Evolutionary conservation across 208 protist genomes (phyloP).

Genomic region (Trypanosoma cruzi): DNA sequence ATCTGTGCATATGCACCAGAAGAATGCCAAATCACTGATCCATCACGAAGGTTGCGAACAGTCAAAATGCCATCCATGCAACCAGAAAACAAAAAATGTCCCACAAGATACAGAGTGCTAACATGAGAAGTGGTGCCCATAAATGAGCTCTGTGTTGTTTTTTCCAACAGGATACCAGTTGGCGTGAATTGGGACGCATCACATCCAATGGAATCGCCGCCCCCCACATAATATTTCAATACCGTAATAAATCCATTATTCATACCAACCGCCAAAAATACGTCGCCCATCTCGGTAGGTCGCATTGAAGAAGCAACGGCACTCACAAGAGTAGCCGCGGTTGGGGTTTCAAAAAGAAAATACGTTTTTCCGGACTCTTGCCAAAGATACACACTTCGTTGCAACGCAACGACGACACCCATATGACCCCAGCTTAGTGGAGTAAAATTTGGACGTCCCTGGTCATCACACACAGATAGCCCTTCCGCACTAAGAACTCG

Average conservation of each 20-base stretch:
- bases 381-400: constrained; percentile 31
- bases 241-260: constrained; percentile 28
- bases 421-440: constrained; percentile 34
- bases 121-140: constrained; percentile 12
- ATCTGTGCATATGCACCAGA: not conserved
- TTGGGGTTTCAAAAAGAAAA: constrained; percentile 5
- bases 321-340: constrained; percentile 6
- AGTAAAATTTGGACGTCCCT: constrained; percentile 24
- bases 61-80: constrained; percentile 32
- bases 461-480: constrained; percentile 18
- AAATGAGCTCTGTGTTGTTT: constrained; percentile 2
- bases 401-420: constrained; percentile 31
- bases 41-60: constrained; percentile 29
- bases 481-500: constrained; percentile 25
- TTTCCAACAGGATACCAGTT: not conserved
- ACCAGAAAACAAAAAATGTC: constrained; percentile 30
- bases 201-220: not conserved
- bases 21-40: constrained; percentile 10
- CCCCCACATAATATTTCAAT: constrained; percentile 18
- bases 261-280: constrained; percentile 30
- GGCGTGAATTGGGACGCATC: not conserved
- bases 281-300: constrained; percentile 8
- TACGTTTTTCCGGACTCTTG: constrained; percentile 13
- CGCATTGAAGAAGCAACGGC: constrained; percentile 21
- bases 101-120: constrained; percentile 38